Conservation (phyloP, 2,329 filamentous ascomycete species). For the Paraconiothyrium sp. region DNA sequence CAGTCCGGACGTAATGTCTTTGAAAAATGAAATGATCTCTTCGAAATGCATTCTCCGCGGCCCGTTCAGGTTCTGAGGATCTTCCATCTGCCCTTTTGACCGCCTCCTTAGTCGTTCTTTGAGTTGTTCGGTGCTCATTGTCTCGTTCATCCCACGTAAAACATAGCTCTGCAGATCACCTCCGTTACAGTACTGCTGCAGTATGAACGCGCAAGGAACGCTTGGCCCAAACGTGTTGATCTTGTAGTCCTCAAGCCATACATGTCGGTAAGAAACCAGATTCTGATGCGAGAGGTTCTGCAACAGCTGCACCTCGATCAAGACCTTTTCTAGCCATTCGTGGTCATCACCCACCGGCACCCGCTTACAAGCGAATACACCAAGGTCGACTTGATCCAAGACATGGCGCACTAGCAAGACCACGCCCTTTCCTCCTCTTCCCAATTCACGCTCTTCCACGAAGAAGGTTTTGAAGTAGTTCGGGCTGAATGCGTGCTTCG, state of each 20-base stretch:
- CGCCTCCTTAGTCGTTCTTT: constrained; percentile 86
- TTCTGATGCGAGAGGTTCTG: constrained; percentile 94
- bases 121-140: constrained; percentile 79
- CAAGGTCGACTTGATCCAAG: constrained; percentile 86
- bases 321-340: constrained; percentile 91
- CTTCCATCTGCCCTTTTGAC: constrained; percentile 79
- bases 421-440: constrained; percentile 91
- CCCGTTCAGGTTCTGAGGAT: constrained; percentile 61
- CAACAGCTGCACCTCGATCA: constrained; percentile 91
- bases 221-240: constrained; percentile 86
- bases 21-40: constrained; percentile 96
- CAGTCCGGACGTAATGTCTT: constrained; percentile 90
- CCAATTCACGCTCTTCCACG: constrained; percentile 84
- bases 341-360: constrained; percentile 95
- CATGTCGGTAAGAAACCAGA: constrained; percentile 94
- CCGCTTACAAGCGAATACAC: constrained; percentile 94
- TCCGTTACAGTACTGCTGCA: constrained; percentile 96
- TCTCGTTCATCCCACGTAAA: constrained; percentile 70
- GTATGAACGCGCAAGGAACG: constrained; percentile 93
- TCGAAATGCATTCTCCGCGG: constrained; percentile 76
- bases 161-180: constrained; percentile 92
- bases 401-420: constrained; percentile 93
- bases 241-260: constrained; percentile 91
- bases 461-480: constrained; percentile 96
- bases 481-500: constrained; percentile 85